phyloP scores from a whole-genome alignment of 768 basidiomycete genomes.

The Mycena maculata region DNA sequence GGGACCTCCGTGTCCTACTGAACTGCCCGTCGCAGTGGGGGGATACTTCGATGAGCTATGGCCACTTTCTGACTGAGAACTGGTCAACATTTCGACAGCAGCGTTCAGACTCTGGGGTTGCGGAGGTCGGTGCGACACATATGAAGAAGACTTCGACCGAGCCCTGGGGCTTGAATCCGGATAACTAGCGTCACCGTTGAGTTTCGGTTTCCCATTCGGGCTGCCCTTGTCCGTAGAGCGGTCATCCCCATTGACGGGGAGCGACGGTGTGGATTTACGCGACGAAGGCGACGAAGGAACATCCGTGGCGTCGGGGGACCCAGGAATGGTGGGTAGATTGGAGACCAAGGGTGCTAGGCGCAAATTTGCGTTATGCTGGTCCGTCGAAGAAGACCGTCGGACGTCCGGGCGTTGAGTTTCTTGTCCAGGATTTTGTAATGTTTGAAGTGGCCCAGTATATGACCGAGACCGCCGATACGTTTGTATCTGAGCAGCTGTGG shows the following conservation, averaged over 20 bases:
- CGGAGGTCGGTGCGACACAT: conserved; percentile 64
- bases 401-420: conserved; percentile 37
- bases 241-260: conserved; percentile 47
- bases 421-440: conserved; percentile 38
- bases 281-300: conserved; percentile 65
- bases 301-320: conserved; percentile 76
- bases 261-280: conserved; percentile 53
- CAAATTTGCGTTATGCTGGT: conserved; percentile 35
- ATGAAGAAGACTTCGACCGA: conserved; percentile 65
- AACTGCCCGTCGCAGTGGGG: conserved; percentile 26
- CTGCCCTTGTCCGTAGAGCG: conserved; percentile 50
- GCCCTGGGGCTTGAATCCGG: conserved; percentile 57
- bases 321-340: conserved; percentile 73
- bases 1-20: conserved; percentile 34
- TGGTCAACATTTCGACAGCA: conserved; percentile 72
- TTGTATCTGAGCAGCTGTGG: conserved; percentile 43
- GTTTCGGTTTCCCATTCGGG: conserved; percentile 45
- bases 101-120: conserved; percentile 79
- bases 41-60: conserved; percentile 41
- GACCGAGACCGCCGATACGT: conserved; percentile 51
- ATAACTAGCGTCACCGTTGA: conserved; percentile 40
- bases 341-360: conserved; percentile 50
- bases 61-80: conserved; percentile 55
- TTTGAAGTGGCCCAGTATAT: conserved; percentile 49
- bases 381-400: conserved; percentile 46